phyloP scores from a whole-genome alignment of 768 basidiomycete species.

The Pleurotus citrinopileatus region DNA sequence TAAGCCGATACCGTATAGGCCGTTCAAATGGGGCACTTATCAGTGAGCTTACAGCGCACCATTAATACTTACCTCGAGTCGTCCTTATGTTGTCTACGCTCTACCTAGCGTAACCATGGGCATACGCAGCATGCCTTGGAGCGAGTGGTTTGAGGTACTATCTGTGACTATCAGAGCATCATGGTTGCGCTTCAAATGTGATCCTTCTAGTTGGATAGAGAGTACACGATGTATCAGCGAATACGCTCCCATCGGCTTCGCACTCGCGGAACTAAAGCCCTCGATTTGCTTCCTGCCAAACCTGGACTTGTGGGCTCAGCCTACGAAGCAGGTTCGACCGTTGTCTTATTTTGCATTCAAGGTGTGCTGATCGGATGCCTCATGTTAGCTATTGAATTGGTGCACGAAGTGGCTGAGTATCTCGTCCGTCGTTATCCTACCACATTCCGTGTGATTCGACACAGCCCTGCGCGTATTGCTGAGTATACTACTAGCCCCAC shows the following conservation, averaged over 20 bases:
- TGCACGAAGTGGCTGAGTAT: slow-evolving; percentile 68
- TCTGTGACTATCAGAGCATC: neutral
- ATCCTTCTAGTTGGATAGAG: slow-evolving; percentile 50
- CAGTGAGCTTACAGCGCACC: slow-evolving; percentile 41
- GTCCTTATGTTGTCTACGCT: neutral
- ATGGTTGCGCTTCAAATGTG: neutral
- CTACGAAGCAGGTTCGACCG: slow-evolving; percentile 32
- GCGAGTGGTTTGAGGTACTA: slow-evolving; percentile 70
- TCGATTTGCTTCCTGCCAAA: slow-evolving; percentile 48
- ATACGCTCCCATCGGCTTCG: slow-evolving; percentile 57
- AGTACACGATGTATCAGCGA: slow-evolving; percentile 50
- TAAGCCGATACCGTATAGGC: slow-evolving; percentile 61
- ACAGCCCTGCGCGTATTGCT: slow-evolving; percentile 18
- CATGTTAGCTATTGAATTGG: slow-evolving; percentile 55
- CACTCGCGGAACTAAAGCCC: slow-evolving; percentile 45
- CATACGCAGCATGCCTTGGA: slow-evolving; percentile 63
- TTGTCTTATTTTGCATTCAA: neutral
- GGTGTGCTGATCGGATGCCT: neutral
- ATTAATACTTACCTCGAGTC: neutral
- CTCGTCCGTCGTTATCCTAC: slow-evolving; percentile 59
- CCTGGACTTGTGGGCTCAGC: slow-evolving; percentile 36
- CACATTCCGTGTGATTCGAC: slow-evolving; percentile 50
- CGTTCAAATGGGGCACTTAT: slow-evolving; percentile 61
- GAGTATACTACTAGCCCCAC: slow-evolving; percentile 1
- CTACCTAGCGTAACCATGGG: slow-evolving; percentile 62